A percentile compares a stretch with the other conserved stretches of the same genome.
phyloP scores from a whole-genome alignment of 164 flowering plant genomes.

The Aristolochia californica region DNA sequence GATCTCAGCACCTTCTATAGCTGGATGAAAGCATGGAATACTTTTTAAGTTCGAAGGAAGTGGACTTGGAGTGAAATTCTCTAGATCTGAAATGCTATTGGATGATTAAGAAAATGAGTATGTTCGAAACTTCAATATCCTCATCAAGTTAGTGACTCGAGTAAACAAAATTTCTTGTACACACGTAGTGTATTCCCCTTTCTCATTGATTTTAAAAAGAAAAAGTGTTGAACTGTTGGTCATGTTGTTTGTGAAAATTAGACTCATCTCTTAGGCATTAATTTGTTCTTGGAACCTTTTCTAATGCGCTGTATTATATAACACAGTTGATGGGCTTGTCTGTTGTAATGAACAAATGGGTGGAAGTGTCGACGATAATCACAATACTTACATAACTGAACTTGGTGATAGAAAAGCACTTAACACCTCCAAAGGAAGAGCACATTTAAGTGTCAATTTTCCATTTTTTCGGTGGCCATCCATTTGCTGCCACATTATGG shows the following conservation, averaged over 20 bases:
- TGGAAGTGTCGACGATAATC: slow-evolving; percentile 33
- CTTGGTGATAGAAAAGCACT: slow-evolving; percentile 14
- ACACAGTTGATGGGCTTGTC: slow-evolving; percentile 72
- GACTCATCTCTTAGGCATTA: not conserved
- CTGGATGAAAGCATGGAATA: too few relatives aligned
- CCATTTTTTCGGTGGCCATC: slow-evolving; percentile 67
- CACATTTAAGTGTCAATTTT: slow-evolving; percentile 39
- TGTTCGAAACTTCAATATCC: not conserved
- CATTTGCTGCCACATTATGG: slow-evolving; percentile 79
- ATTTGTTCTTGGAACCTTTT: not conserved
- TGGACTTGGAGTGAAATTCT: too few relatives aligned
- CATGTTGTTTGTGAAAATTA: too few relatives aligned
- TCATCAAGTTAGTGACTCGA: too few relatives aligned
- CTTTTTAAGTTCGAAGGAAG: too few relatives aligned
- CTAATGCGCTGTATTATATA: not conserved
- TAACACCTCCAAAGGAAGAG: slow-evolving; percentile 30
- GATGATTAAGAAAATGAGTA: not conserved
- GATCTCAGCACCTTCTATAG: too few relatives aligned
- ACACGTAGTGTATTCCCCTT: too few relatives aligned
- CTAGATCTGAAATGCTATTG: not conserved
- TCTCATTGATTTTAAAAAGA: too few relatives aligned
- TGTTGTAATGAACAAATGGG: slow-evolving; percentile 54
- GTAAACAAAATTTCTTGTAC: too few relatives aligned
- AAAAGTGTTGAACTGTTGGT: too few relatives aligned
- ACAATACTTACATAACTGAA: slow-evolving; percentile 20